These are phyloP conservation scores for Herpetospermum pedunculosum DNA, from an alignment of 306 rosid species.

Conservation along the genomic window DNA sequence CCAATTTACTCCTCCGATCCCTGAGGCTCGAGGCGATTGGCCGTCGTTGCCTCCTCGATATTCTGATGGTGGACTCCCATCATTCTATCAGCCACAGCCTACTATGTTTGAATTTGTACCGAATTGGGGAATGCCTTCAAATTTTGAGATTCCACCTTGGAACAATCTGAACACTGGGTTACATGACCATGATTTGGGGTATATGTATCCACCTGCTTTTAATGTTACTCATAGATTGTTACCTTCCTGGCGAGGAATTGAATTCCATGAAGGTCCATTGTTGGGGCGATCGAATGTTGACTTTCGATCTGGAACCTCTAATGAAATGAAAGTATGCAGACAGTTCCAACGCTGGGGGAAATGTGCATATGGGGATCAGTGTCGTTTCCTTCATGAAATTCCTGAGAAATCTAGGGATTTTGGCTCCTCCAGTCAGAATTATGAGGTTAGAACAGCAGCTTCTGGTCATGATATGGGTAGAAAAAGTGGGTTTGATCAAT, in stretches of 20 bases:
- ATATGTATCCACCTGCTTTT: background rate
- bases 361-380: conserved; percentile 24
- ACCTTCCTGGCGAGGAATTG: background rate
- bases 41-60: background rate
- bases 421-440: background rate
- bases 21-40: background rate
- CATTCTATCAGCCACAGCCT: background rate
- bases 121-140: background rate
- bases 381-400: conserved; percentile 32
- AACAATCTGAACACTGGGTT: background rate
- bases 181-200: background rate
- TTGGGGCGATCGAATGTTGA: background rate
- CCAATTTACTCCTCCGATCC: background rate
- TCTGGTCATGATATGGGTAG: background rate
- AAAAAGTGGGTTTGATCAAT: conserved; percentile 7
- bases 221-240: background rate
- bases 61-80: background rate
- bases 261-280: background rate
- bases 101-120: background rate
- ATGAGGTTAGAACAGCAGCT: background rate
- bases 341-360: conserved; percentile 10
- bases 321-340: conserved; percentile 19
- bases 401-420: background rate
- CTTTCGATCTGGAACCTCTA: background rate
- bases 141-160: background rate